Evolutionary conservation across 208 protist species (phyloP).

Genomic region (Leishmania mexicana): DNA sequence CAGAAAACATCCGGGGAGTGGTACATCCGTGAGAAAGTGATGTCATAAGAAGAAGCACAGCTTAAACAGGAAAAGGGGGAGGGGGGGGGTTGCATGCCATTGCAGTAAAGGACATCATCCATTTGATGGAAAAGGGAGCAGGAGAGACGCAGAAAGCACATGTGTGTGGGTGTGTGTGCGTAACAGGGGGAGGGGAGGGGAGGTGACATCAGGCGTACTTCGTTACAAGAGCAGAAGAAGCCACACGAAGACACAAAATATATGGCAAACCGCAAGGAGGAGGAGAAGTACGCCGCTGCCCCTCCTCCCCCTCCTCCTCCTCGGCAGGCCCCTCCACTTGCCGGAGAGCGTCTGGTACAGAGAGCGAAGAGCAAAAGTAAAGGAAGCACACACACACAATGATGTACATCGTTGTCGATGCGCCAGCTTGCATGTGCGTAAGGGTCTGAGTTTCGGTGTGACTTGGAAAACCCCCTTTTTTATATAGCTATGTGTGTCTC

Average conservation of each 20-base stretch:
- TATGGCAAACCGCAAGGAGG: neutral
- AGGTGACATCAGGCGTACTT: neutral
- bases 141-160: neutral
- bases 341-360: neutral
- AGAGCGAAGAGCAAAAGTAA: neutral
- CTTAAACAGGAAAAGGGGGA: neutral
- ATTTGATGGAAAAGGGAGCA: neutral
- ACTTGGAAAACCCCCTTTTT: neutral
- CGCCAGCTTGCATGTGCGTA: neutral
- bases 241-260: slow-evolving; percentile 3
- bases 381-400: neutral
- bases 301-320: neutral
- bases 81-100: neutral
- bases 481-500: neutral
- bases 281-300: neutral
- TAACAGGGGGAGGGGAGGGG: neutral
- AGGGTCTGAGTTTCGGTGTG: neutral
- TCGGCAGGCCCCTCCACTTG: no score
- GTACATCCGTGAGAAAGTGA: neutral
- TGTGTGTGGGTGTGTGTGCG: neutral
- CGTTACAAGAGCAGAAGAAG: neutral
- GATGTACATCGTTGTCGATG: neutral
- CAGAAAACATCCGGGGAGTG: neutral
- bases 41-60: neutral
- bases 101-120: neutral